Conservation (phyloP, 371 early-diverging fungal genomes). For the Funneliformis caledonium region DNA sequence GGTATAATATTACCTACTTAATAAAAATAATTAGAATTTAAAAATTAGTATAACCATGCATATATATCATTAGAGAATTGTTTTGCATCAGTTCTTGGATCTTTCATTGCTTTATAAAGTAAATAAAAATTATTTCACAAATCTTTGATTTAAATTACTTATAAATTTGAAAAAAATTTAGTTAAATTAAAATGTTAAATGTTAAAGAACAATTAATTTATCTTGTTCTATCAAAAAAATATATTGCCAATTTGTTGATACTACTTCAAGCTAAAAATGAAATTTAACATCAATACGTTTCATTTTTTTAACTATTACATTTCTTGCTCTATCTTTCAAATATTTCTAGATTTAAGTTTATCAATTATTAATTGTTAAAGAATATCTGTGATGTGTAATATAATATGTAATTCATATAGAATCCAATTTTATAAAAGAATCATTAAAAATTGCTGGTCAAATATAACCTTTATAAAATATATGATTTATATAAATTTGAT, state of each 20-base stretch:
- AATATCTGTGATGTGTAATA: no score
- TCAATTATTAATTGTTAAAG: no score
- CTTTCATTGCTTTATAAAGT: background rate
- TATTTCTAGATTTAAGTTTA: no score
- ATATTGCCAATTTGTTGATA: background rate
- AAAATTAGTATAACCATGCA: no score
- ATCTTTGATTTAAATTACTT: background rate
- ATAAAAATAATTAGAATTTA: no score
- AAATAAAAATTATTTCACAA: conserved; percentile 16
- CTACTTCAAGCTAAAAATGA: no score
- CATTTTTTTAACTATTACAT: background rate
- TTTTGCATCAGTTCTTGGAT: conserved; percentile 5
- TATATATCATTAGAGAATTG: no score
- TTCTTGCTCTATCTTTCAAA: background rate
- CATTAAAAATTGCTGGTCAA: no score
- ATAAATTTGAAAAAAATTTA: background rate
- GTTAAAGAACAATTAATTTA: conserved; percentile 23
- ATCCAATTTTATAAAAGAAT: no score
- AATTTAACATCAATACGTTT: background rate
- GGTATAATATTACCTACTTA: no score
- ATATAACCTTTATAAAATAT: background rate
- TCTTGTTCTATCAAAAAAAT: background rate
- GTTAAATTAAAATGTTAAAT: no score
- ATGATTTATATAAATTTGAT: background rate
- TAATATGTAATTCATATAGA: no score